Percentiles rank a stretch among this genome's conserved stretches.
Evolutionary conservation across 2,329 filamentous ascomycete genomes (phyloP).

Genomic region (Acrocalymma vagum): DNA sequence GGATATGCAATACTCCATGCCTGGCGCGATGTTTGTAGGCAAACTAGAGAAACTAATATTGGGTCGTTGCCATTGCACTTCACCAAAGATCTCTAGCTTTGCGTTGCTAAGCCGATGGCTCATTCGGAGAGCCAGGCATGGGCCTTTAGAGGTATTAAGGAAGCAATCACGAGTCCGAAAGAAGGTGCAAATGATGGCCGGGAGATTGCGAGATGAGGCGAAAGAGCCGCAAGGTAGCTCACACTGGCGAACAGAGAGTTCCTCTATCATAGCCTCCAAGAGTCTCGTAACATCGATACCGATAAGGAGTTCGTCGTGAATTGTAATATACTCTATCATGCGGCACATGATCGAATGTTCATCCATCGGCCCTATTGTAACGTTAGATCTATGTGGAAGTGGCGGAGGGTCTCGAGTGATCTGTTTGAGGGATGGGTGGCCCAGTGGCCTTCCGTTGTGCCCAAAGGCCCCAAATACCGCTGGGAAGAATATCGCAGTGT

Average conservation of each 20-base stretch:
- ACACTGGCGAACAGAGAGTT: slow-evolving; percentile 21
- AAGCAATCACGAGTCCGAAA: slow-evolving; percentile 45
- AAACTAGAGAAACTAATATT: slow-evolving; percentile 26
- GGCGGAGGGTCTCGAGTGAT: background rate
- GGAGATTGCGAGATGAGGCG: slow-evolving; percentile 28
- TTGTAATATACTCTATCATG: slow-evolving; percentile 20
- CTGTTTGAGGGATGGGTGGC: slow-evolving; percentile 1
- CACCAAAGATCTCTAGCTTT: slow-evolving; percentile 18
- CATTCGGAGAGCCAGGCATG: too few species aligned
- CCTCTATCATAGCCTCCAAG: slow-evolving; percentile 34
- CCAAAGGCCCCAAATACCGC: background rate
- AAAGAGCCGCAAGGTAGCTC: slow-evolving; percentile 4
- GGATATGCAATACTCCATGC: slow-evolving; percentile 30
- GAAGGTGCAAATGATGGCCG: slow-evolving; percentile 38
- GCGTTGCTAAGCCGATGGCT: slow-evolving; percentile 19
- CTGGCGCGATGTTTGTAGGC: slow-evolving; percentile 11
- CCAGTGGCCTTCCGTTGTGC: background rate
- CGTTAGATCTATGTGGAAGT: slow-evolving; percentile 1
- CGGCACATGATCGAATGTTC: slow-evolving; percentile 14
- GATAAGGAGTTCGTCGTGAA: slow-evolving; percentile 15
- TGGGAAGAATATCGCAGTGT: too few species aligned
- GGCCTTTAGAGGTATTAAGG: slow-evolving; percentile 15
- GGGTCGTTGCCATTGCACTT: slow-evolving; percentile 32
- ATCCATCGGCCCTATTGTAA: slow-evolving; percentile 11
- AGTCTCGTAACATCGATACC: slow-evolving; percentile 29